A percentile compares a stretch with the other conserved stretches of the same genome.
Evolutionary conservation across 805 yeast genomes (phyloP).

Genomic region (Sugiyamaella chiloensis): DNA sequence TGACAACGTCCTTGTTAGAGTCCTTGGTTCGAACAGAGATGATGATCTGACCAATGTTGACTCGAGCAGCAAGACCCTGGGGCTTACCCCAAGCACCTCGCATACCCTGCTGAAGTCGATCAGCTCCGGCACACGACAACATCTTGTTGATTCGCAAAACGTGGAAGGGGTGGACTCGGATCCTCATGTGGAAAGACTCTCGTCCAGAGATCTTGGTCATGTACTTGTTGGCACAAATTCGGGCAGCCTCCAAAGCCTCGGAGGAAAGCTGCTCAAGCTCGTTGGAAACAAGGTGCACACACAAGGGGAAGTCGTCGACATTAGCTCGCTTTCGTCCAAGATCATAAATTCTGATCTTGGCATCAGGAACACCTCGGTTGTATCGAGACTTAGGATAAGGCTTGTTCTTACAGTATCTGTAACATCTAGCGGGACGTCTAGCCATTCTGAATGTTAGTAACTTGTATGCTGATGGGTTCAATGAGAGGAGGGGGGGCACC

Average conservation of each 20-base stretch:
- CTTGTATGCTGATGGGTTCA: too few species aligned
- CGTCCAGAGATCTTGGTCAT: slow-evolving; percentile 97
- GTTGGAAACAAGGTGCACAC: slow-evolving; percentile 99
- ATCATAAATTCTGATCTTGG: slow-evolving; percentile 98
- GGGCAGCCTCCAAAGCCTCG: slow-evolving; percentile 99
- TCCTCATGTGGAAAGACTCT: slow-evolving; percentile 99
- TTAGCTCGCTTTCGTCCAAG: slow-evolving; percentile 99
- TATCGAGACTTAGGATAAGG: slow-evolving; percentile 99
- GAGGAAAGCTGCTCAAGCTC: slow-evolving; percentile 99
- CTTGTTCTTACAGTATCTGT: slow-evolving; percentile 99
- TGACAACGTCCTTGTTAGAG: slow-evolving; percentile 92
- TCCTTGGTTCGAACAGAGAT: slow-evolving; percentile 98
- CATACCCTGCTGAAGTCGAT: slow-evolving; percentile 99
- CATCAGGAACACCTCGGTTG: slow-evolving; percentile 99
- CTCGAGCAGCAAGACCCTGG: slow-evolving; percentile 99
- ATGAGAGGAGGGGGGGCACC: background rate
- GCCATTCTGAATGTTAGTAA: slow-evolving; percentile 71
- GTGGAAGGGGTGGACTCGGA: slow-evolving; percentile 99
- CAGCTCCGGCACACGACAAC: slow-evolving; percentile 99
- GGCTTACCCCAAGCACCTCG: slow-evolving; percentile 99
- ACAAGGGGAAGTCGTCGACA: slow-evolving; percentile 99
- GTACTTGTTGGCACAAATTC: slow-evolving; percentile 99
- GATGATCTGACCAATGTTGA: slow-evolving; percentile 96
- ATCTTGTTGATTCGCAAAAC: slow-evolving; percentile 99
- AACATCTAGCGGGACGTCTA: slow-evolving; percentile 99